Evolutionary conservation across 2,329 filamentous ascomycete genomes (phyloP).

Genomic region (Microdochium bolleyi): DNA sequence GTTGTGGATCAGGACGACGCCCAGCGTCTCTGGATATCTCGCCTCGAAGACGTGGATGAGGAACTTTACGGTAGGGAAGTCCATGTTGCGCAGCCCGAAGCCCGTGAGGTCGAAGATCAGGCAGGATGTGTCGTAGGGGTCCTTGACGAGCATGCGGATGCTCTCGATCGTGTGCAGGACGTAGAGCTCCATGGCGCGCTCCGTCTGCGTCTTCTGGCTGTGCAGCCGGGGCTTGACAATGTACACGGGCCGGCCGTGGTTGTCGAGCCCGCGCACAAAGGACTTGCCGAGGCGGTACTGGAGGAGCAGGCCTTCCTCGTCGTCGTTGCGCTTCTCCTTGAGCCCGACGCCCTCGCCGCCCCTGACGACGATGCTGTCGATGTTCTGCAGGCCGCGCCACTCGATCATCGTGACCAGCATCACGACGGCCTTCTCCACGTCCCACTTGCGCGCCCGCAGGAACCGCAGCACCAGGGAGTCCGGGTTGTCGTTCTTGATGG

Average conservation of each 20-base stretch:
- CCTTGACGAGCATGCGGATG: slow-evolving; percentile 16
- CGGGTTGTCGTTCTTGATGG: slow-evolving; percentile 23
- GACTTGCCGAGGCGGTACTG: slow-evolving; percentile 29
- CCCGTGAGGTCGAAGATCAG: slow-evolving; percentile 66
- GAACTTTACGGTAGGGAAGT: slow-evolving; percentile 69
- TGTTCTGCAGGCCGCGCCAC: slow-evolving; percentile 24
- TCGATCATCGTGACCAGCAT: slow-evolving; percentile 28
- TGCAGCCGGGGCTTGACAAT: slow-evolving; percentile 25
- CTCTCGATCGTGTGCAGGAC: slow-evolving; percentile 31
- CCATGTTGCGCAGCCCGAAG: slow-evolving; percentile 67
- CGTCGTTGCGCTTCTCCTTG: slow-evolving; percentile 9
- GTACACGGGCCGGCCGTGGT: slow-evolving; percentile 24
- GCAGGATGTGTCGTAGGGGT: slow-evolving; percentile 7
- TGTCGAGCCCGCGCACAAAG: slow-evolving; percentile 27
- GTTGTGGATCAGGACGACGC: slow-evolving; percentile 65
- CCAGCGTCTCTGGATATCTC: slow-evolving; percentile 68
- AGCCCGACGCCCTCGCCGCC: slow-evolving; percentile 23
- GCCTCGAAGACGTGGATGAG: slow-evolving; percentile 75
- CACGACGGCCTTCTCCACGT: slow-evolving; percentile 26
- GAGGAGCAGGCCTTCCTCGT: slow-evolving; percentile 25
- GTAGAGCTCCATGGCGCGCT: slow-evolving; percentile 25
- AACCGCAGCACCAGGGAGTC: slow-evolving; percentile 30
- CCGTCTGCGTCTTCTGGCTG: slow-evolving; percentile 20
- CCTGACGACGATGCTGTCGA: slow-evolving; percentile 22
- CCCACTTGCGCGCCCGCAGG: slow-evolving; percentile 29